These are phyloP conservation scores for Hymenoscyphus scutula DNA, from an alignment of 2,329 filamentous ascomycete genomes.

Conservation along the genomic window DNA sequence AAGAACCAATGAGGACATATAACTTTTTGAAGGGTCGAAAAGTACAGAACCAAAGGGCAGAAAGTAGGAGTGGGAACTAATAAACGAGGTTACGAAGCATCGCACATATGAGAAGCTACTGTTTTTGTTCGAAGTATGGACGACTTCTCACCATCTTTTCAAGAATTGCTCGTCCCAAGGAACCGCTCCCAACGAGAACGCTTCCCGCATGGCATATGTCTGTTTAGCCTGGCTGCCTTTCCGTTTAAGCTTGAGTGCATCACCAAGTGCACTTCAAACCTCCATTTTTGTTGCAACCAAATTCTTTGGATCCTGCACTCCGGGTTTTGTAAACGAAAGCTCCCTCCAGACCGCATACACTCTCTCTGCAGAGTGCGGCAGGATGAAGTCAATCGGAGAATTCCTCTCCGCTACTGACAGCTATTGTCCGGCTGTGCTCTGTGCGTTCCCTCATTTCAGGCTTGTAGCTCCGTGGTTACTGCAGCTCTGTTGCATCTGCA, in stretches of 20 bases:
- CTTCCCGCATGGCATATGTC: slow-evolving; percentile 11
- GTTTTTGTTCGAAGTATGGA: too few species aligned
- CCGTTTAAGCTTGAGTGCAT: slow-evolving; percentile 22
- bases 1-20: background rate
- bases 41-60: background rate
- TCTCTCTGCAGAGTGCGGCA: slow-evolving; percentile 23
- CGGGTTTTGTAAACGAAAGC: slow-evolving; percentile 27
- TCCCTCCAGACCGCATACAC: slow-evolving; percentile 25
- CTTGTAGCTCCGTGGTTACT: slow-evolving; percentile 24
- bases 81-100: too few species aligned
- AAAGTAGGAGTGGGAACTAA: too few species aligned
- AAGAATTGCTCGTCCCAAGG: background rate
- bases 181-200: slow-evolving; percentile 3
- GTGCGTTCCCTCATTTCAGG: slow-evolving; percentile 26
- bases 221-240: slow-evolving; percentile 16
- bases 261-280: slow-evolving; percentile 21
- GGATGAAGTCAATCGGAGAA: slow-evolving; percentile 32
- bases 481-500: slow-evolving; percentile 16
- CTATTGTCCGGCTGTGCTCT: slow-evolving; percentile 17
- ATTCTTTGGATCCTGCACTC: slow-evolving; percentile 27
- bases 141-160: too few species aligned
- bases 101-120: too few species aligned
- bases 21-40: too few species aligned
- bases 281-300: slow-evolving; percentile 7
- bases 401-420: slow-evolving; percentile 22